Evolutionary conservation across 441 rosid species (phyloP).

Genomic region (Pelargonium cotyledonis): DNA sequence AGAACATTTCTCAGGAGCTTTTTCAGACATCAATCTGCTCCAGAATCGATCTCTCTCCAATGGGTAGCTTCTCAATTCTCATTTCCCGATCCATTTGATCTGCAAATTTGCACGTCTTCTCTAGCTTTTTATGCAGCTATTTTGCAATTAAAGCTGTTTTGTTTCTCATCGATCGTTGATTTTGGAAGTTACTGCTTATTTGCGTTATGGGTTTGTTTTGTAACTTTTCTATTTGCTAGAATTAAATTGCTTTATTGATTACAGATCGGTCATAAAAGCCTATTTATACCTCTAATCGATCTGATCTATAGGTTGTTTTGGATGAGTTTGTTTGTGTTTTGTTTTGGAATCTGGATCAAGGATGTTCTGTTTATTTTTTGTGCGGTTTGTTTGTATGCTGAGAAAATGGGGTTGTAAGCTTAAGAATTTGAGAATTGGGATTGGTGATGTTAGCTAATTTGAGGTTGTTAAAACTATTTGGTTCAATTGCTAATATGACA

Average conservation of each 20-base stretch:
- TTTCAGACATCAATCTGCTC: neutral
- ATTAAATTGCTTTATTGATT: slow-evolving; percentile 1
- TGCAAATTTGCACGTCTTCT: neutral
- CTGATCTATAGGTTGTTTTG: neutral
- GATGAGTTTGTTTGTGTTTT: neutral
- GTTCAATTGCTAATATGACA: neutral
- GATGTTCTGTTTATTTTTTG: neutral
- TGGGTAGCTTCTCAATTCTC: slow-evolving; percentile 9
- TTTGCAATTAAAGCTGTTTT: neutral
- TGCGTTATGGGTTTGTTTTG: neutral
- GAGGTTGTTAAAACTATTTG: neutral
- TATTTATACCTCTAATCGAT: neutral
- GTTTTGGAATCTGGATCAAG: neutral
- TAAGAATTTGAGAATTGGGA: neutral
- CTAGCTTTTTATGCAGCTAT: neutral
- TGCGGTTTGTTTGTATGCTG: neutral
- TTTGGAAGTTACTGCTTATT: neutral
- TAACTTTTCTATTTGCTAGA: neutral
- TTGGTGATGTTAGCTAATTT: neutral
- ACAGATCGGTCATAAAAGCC: neutral
- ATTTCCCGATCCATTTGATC: slow-evolving; percentile 1
- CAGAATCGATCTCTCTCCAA: slow-evolving; percentile 4
- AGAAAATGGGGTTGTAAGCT: neutral
- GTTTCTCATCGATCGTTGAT: no score
- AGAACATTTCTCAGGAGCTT: neutral